Percentiles rank a stretch among this genome's conserved stretches.
Evolutionary conservation across 306 rosid genomes (phyloP).

Genomic region (Corylus heterophylla): DNA sequence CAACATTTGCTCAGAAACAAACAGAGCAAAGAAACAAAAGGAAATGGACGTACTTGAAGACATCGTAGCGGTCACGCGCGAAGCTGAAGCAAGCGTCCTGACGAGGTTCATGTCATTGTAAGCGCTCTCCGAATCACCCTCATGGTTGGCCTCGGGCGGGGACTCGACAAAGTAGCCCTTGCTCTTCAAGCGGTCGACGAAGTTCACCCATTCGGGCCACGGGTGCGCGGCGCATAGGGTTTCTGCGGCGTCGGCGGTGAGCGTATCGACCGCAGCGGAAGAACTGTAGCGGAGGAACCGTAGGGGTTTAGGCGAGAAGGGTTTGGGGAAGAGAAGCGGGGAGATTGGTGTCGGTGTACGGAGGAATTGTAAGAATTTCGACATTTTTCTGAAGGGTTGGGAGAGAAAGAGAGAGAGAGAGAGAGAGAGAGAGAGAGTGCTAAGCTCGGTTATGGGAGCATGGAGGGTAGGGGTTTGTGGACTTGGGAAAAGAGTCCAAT

Average conservation of each 20-base stretch:
- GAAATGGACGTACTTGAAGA: conserved; percentile 49
- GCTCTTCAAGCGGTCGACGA: conserved; percentile 66
- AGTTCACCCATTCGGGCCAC: conserved; percentile 94
- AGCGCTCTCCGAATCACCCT: conserved; percentile 22
- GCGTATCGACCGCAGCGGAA: conserved; percentile 27
- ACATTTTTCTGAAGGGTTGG: conserved; percentile 35
- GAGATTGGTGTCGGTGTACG: conserved; percentile 28
- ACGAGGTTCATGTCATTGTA: conserved; percentile 55
- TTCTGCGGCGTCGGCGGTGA: conserved; percentile 27
- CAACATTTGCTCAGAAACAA: conserved; percentile 8
- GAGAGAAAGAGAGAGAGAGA: not conserved
- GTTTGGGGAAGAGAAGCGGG: conserved; percentile 37
- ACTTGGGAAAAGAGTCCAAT: too few species aligned
- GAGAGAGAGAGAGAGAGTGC: too few species aligned
- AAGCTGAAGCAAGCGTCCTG: conserved; percentile 77
- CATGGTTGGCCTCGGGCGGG: conserved; percentile 28
- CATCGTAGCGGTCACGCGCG: conserved; percentile 85
- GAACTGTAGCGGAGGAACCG: conserved; percentile 34
- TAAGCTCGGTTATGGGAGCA: too few species aligned
- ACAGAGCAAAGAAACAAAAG: too few species aligned
- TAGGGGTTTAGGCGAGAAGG: conserved; percentile 22
- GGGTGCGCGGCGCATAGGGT: conserved; percentile 52
- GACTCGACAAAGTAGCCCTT: conserved; percentile 63
- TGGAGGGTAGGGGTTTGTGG: too few species aligned
- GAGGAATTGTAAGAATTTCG: conserved; percentile 45